Conservation (phyloP, 2,329 filamentous ascomycete genomes). For the Fusarium sp. region DNA sequence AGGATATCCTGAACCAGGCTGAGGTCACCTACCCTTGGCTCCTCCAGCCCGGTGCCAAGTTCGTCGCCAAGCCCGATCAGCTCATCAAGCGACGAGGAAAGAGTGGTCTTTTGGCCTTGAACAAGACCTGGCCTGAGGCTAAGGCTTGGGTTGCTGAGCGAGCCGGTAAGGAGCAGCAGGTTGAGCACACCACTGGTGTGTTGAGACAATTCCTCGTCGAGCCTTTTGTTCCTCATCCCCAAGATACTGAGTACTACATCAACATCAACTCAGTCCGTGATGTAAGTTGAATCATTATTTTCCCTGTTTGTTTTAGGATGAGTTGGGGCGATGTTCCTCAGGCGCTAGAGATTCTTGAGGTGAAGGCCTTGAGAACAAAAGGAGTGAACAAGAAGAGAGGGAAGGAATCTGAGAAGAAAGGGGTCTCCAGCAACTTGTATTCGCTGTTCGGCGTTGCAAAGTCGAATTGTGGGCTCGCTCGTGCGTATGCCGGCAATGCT, state of each 20-base stretch:
- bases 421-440: constrained; percentile 38
- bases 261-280: constrained; percentile 99
- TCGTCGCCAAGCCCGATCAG: constrained; percentile 99
- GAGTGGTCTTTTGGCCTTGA: constrained; percentile 94
- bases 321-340: background rate
- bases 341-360: background rate
- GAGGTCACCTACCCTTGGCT: constrained; percentile 98
- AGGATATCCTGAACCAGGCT: constrained; percentile 90
- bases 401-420: constrained; percentile 15
- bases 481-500: constrained; percentile 43
- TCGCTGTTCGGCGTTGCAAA: constrained; percentile 32
- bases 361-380: background rate
- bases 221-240: constrained; percentile 96
- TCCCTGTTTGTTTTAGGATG: constrained; percentile 32
- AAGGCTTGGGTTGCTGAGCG: constrained; percentile 93
- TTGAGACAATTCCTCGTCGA: constrained; percentile 97
- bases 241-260: constrained; percentile 99
- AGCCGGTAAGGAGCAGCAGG: constrained; percentile 91
- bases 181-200: constrained; percentile 90
- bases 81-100: constrained; percentile 99
- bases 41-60: constrained; percentile 83
- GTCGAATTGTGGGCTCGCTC: constrained; percentile 45
- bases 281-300: constrained; percentile 72
- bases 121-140: constrained; percentile 97
- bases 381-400: constrained; percentile 7